phyloP scores from a whole-genome alignment of 2,329 filamentous ascomycete species.

The Talaromyces sp. region DNA sequence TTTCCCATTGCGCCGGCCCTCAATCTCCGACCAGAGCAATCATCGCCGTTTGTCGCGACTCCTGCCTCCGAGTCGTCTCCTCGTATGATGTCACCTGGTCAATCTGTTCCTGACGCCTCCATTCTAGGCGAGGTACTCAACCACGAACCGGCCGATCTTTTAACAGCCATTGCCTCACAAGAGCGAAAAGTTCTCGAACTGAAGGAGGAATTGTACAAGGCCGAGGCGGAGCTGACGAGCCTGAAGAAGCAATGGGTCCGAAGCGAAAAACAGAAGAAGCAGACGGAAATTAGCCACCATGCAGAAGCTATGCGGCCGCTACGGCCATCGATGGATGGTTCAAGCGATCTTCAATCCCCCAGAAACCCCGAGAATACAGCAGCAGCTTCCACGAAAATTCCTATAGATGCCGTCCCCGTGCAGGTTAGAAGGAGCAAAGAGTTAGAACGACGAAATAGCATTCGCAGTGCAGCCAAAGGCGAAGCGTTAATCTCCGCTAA shows the following conservation, averaged over 20 bases:
- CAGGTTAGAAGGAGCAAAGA: conserved; percentile 52
- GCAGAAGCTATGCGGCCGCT: conserved; percentile 58
- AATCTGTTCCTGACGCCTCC: conserved; percentile 19
- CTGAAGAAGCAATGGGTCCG: conserved; percentile 81
- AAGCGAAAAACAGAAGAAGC: conserved; percentile 74
- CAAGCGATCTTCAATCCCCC: background rate
- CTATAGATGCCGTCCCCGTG: conserved; percentile 17
- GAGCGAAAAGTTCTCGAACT: conserved; percentile 88
- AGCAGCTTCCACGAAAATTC: background rate
- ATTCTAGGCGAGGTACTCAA: conserved; percentile 28
- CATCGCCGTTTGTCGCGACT: conserved; percentile 27
- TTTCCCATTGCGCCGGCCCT: conserved; percentile 41
- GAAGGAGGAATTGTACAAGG: conserved; percentile 79
- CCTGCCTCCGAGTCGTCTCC: conserved; percentile 8
- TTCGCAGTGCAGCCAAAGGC: conserved; percentile 50
- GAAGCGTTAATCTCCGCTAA: conserved; percentile 35
- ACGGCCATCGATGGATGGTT: conserved; percentile 22
- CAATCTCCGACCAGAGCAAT: conserved; percentile 23
- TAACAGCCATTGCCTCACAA: conserved; percentile 87
- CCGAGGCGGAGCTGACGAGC: conserved; percentile 69
- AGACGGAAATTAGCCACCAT: conserved; percentile 60
- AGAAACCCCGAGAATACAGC: background rate
- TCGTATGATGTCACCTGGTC: conserved; percentile 13
- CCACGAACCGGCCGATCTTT: conserved; percentile 63
- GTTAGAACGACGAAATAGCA: conserved; percentile 67